Percentiles rank a stretch among this genome's conserved stretches.
These are phyloP conservation scores for Elaphomyces granulatus DNA, from an alignment of 495 filamentous ascomycete species.

Conservation along the genomic window DNA sequence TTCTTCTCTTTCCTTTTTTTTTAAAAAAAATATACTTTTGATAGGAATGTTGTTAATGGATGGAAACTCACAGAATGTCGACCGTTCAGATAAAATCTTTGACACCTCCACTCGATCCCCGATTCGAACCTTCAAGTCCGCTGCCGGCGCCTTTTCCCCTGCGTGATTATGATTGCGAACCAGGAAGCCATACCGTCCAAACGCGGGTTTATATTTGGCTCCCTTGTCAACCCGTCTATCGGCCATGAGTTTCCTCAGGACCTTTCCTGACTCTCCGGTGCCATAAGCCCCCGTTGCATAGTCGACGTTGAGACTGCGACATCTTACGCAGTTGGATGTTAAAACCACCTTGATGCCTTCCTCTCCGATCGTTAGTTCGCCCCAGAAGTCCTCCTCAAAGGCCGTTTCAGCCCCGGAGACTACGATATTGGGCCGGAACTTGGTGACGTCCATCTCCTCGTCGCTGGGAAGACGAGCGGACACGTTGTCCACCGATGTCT, in stretches of 20 bases:
- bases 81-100: slow-evolving; percentile 41
- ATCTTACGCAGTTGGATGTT: slow-evolving; percentile 72
- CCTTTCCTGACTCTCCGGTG: slow-evolving; percentile 44
- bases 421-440: slow-evolving; percentile 79
- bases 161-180: too few species aligned
- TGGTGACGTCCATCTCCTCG: slow-evolving; percentile 53
- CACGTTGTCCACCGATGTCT: slow-evolving; percentile 53
- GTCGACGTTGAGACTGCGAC: slow-evolving; percentile 68
- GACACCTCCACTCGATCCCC: slow-evolving; percentile 58
- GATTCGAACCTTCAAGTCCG: slow-evolving; percentile 34
- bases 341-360: slow-evolving; percentile 34
- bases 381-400: slow-evolving; percentile 87
- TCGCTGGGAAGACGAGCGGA: slow-evolving; percentile 40
- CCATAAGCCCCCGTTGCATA: slow-evolving; percentile 57
- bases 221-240: slow-evolving; percentile 68
- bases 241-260: slow-evolving; percentile 63
- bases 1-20: too few species aligned
- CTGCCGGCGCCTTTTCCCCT: too few species aligned
- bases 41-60: too few species aligned
- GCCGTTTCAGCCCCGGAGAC: slow-evolving; percentile 42
- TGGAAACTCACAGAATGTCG: slow-evolving; percentile 45
- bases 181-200: slow-evolving; percentile 70
- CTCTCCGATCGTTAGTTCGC: slow-evolving; percentile 35
- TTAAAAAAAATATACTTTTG: too few species aligned
- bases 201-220: slow-evolving; percentile 61